Evolutionary conservation across 2,329 filamentous ascomycete genomes (phyloP).

Genomic region (Ophiostoma piceae): DNA sequence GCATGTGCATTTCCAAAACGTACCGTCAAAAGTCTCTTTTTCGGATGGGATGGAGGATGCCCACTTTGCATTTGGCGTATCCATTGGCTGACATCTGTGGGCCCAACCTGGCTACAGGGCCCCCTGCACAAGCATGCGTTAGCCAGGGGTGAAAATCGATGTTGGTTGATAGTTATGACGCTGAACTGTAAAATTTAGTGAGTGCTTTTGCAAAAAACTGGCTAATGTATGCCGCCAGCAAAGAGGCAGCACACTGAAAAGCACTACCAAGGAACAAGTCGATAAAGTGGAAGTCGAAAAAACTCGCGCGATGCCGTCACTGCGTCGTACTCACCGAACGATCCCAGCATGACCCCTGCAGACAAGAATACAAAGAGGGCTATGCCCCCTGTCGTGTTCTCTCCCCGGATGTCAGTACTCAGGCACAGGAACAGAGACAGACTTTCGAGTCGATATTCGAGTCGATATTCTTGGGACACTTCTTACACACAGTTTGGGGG

Average conservation of each 20-base stretch:
- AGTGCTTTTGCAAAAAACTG: background rate
- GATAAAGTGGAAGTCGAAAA: background rate
- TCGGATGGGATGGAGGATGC: background rate
- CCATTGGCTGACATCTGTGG: background rate
- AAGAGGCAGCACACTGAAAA: background rate
- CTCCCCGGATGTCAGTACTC: background rate
- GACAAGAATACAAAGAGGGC: background rate
- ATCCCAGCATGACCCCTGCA: constrained; percentile 10
- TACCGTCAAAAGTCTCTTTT: background rate
- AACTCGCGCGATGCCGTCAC: constrained; percentile 20
- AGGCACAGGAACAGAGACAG: background rate
- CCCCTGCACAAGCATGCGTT: constrained; percentile 6
- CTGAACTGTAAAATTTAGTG: background rate
- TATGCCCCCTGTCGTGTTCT: background rate
- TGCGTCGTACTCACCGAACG: constrained; percentile 16
- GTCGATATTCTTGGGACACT: background rate
- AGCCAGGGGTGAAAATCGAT: background rate
- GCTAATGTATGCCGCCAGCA: background rate
- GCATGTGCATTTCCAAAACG: background rate
- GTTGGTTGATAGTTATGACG: background rate
- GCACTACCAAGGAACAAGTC: background rate
- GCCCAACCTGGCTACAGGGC: background rate
- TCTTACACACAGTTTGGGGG: background rate
- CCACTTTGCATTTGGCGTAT: background rate
- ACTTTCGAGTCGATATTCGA: background rate